phyloP scores from a whole-genome alignment of 2,329 filamentous ascomycete genomes.

The Lachnellula occidentalis region DNA sequence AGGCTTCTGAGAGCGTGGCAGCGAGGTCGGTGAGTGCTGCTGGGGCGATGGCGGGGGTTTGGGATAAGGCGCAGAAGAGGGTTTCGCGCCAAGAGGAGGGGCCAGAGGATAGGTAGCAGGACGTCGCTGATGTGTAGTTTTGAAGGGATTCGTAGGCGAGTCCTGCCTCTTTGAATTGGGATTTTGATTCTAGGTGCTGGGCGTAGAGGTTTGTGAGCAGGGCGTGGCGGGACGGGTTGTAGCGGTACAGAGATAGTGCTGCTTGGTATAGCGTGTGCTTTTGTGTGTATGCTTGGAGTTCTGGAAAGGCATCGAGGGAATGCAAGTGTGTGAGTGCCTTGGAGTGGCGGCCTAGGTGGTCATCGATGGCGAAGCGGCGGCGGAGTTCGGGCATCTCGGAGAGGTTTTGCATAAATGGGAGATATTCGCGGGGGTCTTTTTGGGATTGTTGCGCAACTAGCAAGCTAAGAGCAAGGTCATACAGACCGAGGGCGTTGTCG shows the following conservation, averaged over 20 bases:
- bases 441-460: conserved; percentile 94
- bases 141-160: conserved; percentile 83
- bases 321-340: conserved; percentile 79
- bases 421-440: conserved; percentile 89
- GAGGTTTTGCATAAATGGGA: conserved; percentile 86
- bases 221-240: conserved; percentile 61
- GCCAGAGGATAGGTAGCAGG: conserved; percentile 77
- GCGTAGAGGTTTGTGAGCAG: conserved; percentile 76
- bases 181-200: conserved; percentile 66
- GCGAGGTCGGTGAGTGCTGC: conserved; percentile 63
- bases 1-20: conserved; percentile 67
- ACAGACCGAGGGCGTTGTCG: conserved; percentile 82
- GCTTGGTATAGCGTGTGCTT: conserved; percentile 76
- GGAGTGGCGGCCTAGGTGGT: conserved; percentile 68
- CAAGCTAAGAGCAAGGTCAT: conserved; percentile 83
- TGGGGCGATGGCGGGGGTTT: conserved; percentile 52
- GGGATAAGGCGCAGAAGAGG: conserved; percentile 69
- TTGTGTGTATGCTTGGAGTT: conserved; percentile 69
- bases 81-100: conserved; percentile 81
- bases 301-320: conserved; percentile 66
- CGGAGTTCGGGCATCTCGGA: conserved; percentile 67
- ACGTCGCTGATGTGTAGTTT: conserved; percentile 68
- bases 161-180: conserved; percentile 78
- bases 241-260: conserved; percentile 77
- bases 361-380: conserved; percentile 79